These are phyloP conservation scores for Erysimum cheiri DNA, from an alignment of 441 rosid species.

Conservation along the genomic window DNA sequence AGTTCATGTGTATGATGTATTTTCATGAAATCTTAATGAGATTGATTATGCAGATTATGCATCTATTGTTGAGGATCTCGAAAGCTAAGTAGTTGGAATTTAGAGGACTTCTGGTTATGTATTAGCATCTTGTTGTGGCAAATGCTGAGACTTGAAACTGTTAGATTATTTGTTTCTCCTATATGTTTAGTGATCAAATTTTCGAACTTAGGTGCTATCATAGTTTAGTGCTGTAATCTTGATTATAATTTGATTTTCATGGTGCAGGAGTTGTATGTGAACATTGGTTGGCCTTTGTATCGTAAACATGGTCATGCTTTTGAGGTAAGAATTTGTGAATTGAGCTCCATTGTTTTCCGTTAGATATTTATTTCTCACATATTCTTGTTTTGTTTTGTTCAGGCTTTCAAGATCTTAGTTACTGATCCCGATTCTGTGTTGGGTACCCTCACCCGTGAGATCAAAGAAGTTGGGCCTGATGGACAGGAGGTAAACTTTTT, in stretches of 20 bases:
- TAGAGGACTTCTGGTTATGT: background rate
- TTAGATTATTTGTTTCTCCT: background rate
- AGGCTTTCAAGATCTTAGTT: constrained; percentile 94
- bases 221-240: background rate
- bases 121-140: background rate
- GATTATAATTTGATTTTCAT: constrained; percentile 15
- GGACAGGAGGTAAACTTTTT: constrained; percentile 77
- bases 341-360: background rate
- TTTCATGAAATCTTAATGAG: too few relatives aligned
- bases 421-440: constrained; percentile 91
- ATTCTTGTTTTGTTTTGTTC: constrained; percentile 33
- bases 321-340: constrained; percentile 65
- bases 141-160: constrained; percentile 7
- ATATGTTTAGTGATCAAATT: background rate
- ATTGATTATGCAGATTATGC: too few relatives aligned
- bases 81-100: background rate
- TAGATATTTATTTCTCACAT: constrained; percentile 4
- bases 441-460: constrained; percentile 75
- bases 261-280: constrained; percentile 76
- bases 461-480: constrained; percentile 83
- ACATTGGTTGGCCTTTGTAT: constrained; percentile 95
- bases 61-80: too few relatives aligned
- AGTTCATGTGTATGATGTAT: too few relatives aligned
- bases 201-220: background rate
- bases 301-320: constrained; percentile 95